These are phyloP conservation scores for Bondarzewia mesenterica DNA, from an alignment of 1,284 basidiomycete genomes.

Conservation along the genomic window DNA sequence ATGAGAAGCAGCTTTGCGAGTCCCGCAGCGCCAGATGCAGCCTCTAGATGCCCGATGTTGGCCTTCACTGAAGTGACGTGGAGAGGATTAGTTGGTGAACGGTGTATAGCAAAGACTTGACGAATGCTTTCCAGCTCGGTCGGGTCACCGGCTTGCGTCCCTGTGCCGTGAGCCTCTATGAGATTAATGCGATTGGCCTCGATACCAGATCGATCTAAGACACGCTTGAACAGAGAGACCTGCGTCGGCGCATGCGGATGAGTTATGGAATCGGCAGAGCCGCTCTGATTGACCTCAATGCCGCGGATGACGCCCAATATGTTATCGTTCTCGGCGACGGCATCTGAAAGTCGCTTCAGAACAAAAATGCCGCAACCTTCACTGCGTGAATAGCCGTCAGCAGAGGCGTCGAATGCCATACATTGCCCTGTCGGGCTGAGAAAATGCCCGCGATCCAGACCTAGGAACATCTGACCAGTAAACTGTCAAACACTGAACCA, in stretches of 20 bases:
- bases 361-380: conserved; percentile 70
- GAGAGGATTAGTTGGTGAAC: conserved; percentile 39
- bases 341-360: conserved; percentile 60
- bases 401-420: conserved; percentile 61
- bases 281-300: conserved; percentile 63
- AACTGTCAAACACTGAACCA: too few relatives aligned
- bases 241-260: conserved; percentile 62
- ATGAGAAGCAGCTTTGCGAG: conserved; percentile 66
- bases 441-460: conserved; percentile 63
- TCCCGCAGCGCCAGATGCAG: conserved; percentile 64
- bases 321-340: conserved; percentile 52
- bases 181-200: conserved; percentile 42
- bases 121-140: conserved; percentile 57
- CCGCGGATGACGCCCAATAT: conserved; percentile 63
- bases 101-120: conserved; percentile 37
- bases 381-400: conserved; percentile 65
- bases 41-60: conserved; percentile 68
- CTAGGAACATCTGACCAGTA: conserved; percentile 51
- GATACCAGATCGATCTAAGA: conserved; percentile 40
- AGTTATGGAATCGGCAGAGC: conserved; percentile 56
- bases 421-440: conserved; percentile 60
- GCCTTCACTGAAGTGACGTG: conserved; percentile 63
- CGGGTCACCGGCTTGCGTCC: conserved; percentile 58
- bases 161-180: conserved; percentile 68
- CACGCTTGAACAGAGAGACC: conserved; percentile 37